Conservation (phyloP, 2,329 filamentous ascomycete genomes). For the Fusarium phyllophilum region DNA sequence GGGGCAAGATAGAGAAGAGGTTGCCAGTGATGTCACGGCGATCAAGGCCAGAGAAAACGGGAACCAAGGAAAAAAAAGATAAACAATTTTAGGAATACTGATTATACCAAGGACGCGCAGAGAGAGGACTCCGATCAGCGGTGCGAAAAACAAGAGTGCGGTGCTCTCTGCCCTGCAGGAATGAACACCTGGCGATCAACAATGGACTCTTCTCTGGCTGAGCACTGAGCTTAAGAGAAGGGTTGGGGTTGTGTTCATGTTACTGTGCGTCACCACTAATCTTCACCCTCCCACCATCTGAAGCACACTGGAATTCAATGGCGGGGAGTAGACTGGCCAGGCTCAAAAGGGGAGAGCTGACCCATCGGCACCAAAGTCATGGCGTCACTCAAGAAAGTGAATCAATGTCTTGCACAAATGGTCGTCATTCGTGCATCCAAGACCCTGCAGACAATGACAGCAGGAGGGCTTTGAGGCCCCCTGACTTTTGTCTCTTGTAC, state of each 20-base stretch:
- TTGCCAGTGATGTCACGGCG: slow-evolving; percentile 53
- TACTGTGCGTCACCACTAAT: slow-evolving; percentile 31
- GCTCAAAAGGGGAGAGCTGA: slow-evolving; percentile 28
- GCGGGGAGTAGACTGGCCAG: slow-evolving; percentile 14
- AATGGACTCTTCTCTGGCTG: slow-evolving; percentile 2
- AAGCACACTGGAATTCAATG: slow-evolving; percentile 30
- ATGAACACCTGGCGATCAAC: slow-evolving; percentile 25
- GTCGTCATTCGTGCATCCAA: slow-evolving; percentile 20
- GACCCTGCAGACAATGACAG: slow-evolving; percentile 34
- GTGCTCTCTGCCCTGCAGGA: background rate
- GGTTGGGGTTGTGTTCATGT: slow-evolving; percentile 13
- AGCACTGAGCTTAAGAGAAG: background rate
- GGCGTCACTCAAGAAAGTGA: slow-evolving; percentile 28
- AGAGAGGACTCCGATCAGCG: slow-evolving; percentile 5
- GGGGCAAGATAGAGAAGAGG: slow-evolving; percentile 9
- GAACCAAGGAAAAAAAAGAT: slow-evolving; percentile 16
- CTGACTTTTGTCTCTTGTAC: slow-evolving; percentile 21
- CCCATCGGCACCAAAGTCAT: slow-evolving; percentile 18
- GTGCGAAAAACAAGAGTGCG: slow-evolving; percentile 8
- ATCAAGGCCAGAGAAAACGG: slow-evolving; percentile 47
- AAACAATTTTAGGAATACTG: background rate
- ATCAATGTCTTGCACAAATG: slow-evolving; percentile 27
- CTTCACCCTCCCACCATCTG: slow-evolving; percentile 32
- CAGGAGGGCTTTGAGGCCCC: slow-evolving; percentile 17
- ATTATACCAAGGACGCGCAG: background rate